Base-by-base conservation (phyloP, 768 basidiomycete species). In the Boletus reticulatus region DNA sequence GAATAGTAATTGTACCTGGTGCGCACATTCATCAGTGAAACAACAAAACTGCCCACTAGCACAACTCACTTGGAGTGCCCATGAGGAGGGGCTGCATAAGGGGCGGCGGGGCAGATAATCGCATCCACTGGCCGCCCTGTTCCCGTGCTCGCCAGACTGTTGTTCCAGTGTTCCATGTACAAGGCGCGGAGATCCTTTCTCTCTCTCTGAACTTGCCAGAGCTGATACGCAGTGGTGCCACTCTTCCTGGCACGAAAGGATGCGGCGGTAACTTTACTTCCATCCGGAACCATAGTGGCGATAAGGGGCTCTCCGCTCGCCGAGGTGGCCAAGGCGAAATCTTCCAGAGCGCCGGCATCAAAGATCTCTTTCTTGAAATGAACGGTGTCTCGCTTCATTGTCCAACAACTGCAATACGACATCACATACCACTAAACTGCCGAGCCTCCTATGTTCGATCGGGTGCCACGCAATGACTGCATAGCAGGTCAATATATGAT, bases 61-160 rank as follows among this genome's bases (percentile, higher is more conserved):
- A 45, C 16, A 12, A 67, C 78, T 59, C 42, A 87, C 84, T 49
- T 74, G 55, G 80, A 80, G 47, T 66, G 66, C 14, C 87, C 88
- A 62, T 89, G 89, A 10, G 84, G 87, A 6, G 81, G 72, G 1
- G 89, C 85, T 1, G 78, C 72, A 63, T 74, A 84, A 2, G 87
- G 77, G 2, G 85, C 84, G 3, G 74, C 77, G 19, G 91, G 87
- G 3, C 76, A 72, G 36, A 92, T 84, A 59, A 93, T 82, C 1
- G 85, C 89, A 64, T 92, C 91, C 7, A 92, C 79, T 6, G 88
- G 85, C 3, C 91, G 72, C 2, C 85, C 87, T 0, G 88, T 92
- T 0, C 80, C 81, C 0, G 88, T 91, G 14, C 61, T 44, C 0
- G 50, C 57, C 11, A 61, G 71, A 0, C 84, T 86, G 6, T 70